Evolutionary conservation across 306 rosid species (phyloP), one percentile per base, ranked within the genome.

Genomic region (Morella rubra): DNA sequence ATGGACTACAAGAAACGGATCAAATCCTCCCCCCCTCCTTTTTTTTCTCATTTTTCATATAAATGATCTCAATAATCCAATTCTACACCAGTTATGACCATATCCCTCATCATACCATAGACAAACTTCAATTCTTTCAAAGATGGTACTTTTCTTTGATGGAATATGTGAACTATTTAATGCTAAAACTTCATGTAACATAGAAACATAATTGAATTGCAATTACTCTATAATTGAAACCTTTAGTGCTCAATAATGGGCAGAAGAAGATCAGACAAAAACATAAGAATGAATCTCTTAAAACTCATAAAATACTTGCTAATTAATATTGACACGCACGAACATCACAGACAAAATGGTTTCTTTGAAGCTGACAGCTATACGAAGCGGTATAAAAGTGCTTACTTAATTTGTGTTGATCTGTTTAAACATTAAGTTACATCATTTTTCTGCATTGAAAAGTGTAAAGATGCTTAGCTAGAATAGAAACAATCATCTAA

Each of bases 91-190:
- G 16, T 37, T 61, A 6, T 37, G 9, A 61, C 44, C 20, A 15
- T 7, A 61, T 65, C 50, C 69, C 47, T 37, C 1, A 19, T 7
- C 69, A 64, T 41, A 37, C 7, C 50, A 41, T 41, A 3, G 10
- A 41, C 19, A 65, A 10, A 24, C 22, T 41, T 15, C 46, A 61
- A 32, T 14, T 55, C 45, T 27, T 32, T 61, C 68, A 7, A 61
- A 32, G 45, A 27, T 14, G 22, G 50, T n/a, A 40, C 50, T 65
- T 65, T 16, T 20, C 50, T 18, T 65, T 65, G 71, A 14, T 42
- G 14, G 41, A 40, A 65, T 49, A 65, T 40, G 7, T 18, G 45
- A 65, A 15, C 81, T 24, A 32, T 51, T 81, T 37, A 64, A 76
- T 42, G 53, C 71, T 66, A 16, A 75, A 78, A 45, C 13, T 45